Percentiles rank a stretch among this genome's conserved stretches.
phyloP scores from a whole-genome alignment of 1,284 basidiomycete genomes.

The Testicularia cyperi region DNA sequence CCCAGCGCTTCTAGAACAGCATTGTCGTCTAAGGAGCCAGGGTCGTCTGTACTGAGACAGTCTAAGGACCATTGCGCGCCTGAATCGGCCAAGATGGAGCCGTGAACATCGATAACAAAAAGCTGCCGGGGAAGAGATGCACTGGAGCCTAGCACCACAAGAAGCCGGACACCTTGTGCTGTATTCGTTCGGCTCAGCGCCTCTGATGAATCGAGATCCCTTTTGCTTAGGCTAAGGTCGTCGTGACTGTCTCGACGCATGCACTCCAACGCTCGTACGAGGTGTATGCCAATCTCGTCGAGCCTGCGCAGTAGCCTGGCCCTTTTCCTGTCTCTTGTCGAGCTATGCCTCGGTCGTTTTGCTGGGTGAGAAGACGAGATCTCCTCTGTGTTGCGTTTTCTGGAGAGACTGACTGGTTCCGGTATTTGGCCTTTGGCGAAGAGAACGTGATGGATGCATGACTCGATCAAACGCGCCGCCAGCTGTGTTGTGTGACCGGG shows the following conservation, averaged over 20 bases:
- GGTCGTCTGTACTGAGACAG: neutral
- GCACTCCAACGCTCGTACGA: conserved; percentile 10
- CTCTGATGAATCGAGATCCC: too few species aligned
- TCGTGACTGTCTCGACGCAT: conserved; percentile 13
- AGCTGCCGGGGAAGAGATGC: conserved; percentile 19
- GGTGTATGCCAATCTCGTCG: conserved; percentile 6
- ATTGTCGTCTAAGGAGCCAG: neutral
- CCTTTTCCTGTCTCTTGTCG: conserved; percentile 3
- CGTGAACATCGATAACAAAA: conserved; percentile 20
- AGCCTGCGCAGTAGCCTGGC: conserved; percentile 18
- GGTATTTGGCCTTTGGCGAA: conserved; percentile 40
- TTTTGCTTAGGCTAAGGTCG: conserved; percentile 1
- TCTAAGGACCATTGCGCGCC: neutral
- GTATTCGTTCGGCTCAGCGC: too few species aligned
- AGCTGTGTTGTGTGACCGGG: conserved; percentile 31
- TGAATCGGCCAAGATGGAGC: conserved; percentile 8
- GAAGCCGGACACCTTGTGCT: conserved; percentile 14
- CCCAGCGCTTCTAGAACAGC: neutral
- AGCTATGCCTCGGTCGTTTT: conserved; percentile 1
- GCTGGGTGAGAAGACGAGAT: neutral
- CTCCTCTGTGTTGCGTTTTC: conserved; percentile 1
- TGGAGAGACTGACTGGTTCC: conserved; percentile 22
- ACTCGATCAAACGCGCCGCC: conserved; percentile 16
- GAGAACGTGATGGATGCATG: conserved; percentile 33
- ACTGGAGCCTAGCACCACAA: conserved; percentile 27